Base-by-base conservation (phyloP, 768 basidiomycete genomes). In the Suillus decipiens region DNA sequence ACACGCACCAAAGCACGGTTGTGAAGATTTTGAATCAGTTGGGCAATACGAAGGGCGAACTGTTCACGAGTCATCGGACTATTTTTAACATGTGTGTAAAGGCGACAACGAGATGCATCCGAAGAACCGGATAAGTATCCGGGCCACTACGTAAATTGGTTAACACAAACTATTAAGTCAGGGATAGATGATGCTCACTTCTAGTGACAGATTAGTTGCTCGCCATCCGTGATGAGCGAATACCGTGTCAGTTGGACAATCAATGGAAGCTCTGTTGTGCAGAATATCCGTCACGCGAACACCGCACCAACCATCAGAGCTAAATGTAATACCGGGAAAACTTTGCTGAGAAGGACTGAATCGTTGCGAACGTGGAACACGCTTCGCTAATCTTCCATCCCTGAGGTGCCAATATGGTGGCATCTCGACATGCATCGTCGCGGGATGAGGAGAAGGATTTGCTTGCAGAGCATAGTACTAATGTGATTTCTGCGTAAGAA, bases 361-460 rank as follows among this genome's bases (percentile, higher is more conserved):
- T 1, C 60, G 28, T 11, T 6, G 22, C 0, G 66, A 60, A 45
- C 67, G 73, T 1, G 72, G 73, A 12, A 74, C 64, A 12, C 56
- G 72, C 48, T 65, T 66, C 24, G 66, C 62, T 17, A 59, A 43
- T 10, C 66, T 71, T 48, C 66, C 66, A 33, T 73, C 66, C 19
- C 54, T 55, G 41, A 70, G 24, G n/a, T 14, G 1, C 14, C 59
- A 70, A 24, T 62, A 34, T 15, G 45, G 56, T 59, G 73, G 73
- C 70, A 73, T 74, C 1, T 55, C 41, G 2, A 36, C 45, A n/a
- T 19, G 59, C 61, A 62, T 17, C 1, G 41, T 28, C 19, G 62
- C 61, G 0, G 73, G 73, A 22, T 75, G 73, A 19, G 12, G 5
- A 7, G 73, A 65, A 6, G 67, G 68, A 42, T 71, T 71, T 1